Conservation (phyloP, 2,329 filamentous ascomycete species). For the Sporothrix brasiliensis region DNA sequence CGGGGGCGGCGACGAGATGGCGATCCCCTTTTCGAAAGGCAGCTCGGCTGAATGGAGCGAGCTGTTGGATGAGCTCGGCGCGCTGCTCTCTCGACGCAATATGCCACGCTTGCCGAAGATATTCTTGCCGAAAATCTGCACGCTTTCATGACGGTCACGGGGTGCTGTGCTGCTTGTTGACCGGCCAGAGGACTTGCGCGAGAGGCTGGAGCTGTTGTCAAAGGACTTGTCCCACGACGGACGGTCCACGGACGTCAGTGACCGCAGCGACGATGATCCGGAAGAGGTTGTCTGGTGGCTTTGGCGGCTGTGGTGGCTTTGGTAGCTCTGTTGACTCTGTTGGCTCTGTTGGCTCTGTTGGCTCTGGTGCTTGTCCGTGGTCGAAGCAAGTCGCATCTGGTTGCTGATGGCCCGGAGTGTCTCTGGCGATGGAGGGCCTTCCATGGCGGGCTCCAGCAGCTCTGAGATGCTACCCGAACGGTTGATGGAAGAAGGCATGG, state of each 20-base stretch:
- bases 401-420: constrained; percentile 61
- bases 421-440: constrained; percentile 64
- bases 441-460: constrained; percentile 60
- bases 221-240: constrained; percentile 54
- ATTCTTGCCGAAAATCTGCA: constrained; percentile 61
- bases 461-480: constrained; percentile 43
- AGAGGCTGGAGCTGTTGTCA: constrained; percentile 48
- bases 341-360: constrained; percentile 11
- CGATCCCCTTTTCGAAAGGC: constrained; percentile 41
- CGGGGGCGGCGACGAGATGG: constrained; percentile 31
- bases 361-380: constrained; percentile 49
- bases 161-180: constrained; percentile 57
- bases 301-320: constrained; percentile 29
- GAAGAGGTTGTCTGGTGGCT: constrained; percentile 57
- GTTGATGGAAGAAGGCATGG: constrained; percentile 29
- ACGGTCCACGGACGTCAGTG: constrained; percentile 49
- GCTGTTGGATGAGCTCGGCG: constrained; percentile 52
- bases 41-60: constrained; percentile 54
- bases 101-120: constrained; percentile 60
- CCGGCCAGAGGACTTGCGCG: constrained; percentile 59
- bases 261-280: constrained; percentile 58
- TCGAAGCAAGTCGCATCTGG: constrained; percentile 60
- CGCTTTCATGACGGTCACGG: constrained; percentile 60
- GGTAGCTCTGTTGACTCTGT: not conserved
- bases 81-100: constrained; percentile 56